These are phyloP conservation scores for Agaricus subrufescens DNA, from an alignment of 768 basidiomycete species.

Conservation along the genomic window DNA sequence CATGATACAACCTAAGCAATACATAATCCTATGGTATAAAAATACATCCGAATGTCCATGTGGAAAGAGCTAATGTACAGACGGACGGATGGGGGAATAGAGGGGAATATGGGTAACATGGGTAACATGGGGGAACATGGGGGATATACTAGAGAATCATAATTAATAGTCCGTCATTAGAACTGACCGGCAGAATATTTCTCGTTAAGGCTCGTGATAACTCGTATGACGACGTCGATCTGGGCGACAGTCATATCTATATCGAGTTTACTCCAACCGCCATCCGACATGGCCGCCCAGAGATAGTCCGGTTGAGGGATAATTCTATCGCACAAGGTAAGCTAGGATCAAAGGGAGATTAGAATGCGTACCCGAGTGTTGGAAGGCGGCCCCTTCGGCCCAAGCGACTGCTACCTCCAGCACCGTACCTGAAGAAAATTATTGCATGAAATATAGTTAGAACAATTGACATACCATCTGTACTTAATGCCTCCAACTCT, in stretches of 20 bases:
- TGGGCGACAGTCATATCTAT: constrained; percentile 21
- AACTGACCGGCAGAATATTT: constrained; percentile 14
- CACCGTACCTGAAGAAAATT: constrained; percentile 18
- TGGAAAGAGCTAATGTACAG: not conserved
- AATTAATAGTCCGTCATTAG: not conserved
- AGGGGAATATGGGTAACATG: not conserved
- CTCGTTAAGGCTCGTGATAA: constrained; percentile 19
- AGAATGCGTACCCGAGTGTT: constrained; percentile 20
- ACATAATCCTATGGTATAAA: not conserved
- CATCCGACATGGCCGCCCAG: constrained; percentile 24
- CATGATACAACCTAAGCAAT: not conserved
- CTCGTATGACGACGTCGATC: constrained; percentile 22
- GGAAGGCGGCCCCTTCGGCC: constrained; percentile 20
- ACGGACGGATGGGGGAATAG: not conserved
- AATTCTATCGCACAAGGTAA: constrained; percentile 13
- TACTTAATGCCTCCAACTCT: constrained; percentile 15
- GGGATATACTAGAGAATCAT: no score
- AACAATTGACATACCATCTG: constrained; percentile 14
- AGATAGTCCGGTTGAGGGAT: constrained; percentile 28
- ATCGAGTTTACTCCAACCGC: constrained; percentile 25
- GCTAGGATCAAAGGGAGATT: no score
- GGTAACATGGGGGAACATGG: no score
- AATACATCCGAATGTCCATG: not conserved
- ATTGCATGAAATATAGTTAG: not conserved
- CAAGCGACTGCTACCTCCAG: constrained; percentile 23